These are phyloP conservation scores for Symbiotaphrina buchneri DNA, from an alignment of 495 filamentous ascomycete species.

Conservation along the genomic window DNA sequence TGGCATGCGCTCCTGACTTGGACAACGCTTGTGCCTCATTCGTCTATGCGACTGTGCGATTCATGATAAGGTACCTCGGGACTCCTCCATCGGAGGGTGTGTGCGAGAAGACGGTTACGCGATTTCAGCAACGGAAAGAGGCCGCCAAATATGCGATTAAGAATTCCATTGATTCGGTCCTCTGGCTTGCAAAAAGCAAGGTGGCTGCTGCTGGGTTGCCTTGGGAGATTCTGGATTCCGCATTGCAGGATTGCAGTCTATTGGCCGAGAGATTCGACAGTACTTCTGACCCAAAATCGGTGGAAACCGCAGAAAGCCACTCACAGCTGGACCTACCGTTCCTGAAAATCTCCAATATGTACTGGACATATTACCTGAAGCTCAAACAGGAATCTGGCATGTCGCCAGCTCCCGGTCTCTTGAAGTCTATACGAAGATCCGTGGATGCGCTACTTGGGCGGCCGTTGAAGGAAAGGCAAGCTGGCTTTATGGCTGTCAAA, in stretches of 20 bases:
- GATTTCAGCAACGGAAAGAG: conserved; percentile 27
- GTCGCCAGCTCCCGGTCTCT: conserved; percentile 8
- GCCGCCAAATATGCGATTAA: conserved; percentile 18
- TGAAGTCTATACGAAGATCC: conserved; percentile 24
- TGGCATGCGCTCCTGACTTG: too few relatives aligned
- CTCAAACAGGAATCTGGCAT: conserved; percentile 13
- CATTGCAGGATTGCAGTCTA: conserved; percentile 27
- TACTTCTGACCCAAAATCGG: conserved; percentile 1
- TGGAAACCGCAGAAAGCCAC: background rate
- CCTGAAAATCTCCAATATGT: conserved; percentile 54
- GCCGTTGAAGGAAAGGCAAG: conserved; percentile 16
- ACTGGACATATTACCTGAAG: conserved; percentile 41
- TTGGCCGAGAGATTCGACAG: conserved; percentile 24
- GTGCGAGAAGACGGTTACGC: conserved; percentile 19
- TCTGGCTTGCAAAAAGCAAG: conserved; percentile 23
- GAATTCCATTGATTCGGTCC: conserved; percentile 31
- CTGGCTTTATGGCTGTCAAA: conserved; percentile 27
- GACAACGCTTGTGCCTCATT: conserved; percentile 17
- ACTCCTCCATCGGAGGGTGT: conserved; percentile 18
- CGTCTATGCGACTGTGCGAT: conserved; percentile 25
- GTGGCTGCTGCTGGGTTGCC: conserved; percentile 6
- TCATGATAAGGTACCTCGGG: conserved; percentile 30
- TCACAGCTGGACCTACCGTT: conserved; percentile 8
- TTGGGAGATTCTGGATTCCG: conserved; percentile 28
- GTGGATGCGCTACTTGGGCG: conserved; percentile 20